Base-by-base conservation (phyloP, 2,329 filamentous ascomycete genomes). In the Cercospora citrullina region DNA sequence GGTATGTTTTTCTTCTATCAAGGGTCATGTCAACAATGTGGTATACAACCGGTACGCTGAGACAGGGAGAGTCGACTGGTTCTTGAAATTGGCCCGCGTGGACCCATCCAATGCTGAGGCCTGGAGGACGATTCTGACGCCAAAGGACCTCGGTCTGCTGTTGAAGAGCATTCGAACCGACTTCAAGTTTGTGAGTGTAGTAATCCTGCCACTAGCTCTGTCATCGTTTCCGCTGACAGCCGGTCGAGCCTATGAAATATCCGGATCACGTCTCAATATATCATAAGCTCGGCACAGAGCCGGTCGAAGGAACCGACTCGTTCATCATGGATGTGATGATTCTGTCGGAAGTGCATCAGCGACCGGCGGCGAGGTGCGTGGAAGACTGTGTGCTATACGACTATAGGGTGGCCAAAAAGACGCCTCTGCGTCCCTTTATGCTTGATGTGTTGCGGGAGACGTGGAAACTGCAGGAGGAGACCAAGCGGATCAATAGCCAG, bases 321-420 rank as follows among this genome's bases (percentile, higher is more conserved):
- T 86, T 94, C 70, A 78, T 86, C 63, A 80, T 89, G 23, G 85
- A 89, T 69, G 87, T 87, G 4, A 72, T 89, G 68, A 87, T 97
- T 60, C 77, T 96, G 16, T 96, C 92, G 0, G 91, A 96, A 77
- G 82, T 84, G 45, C 88, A 92, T 74, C 88, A 89, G 74, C 85
- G 93, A 21, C 83, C 88, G 14, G 91, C 92, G 8, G 93, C 93
- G 3, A 83, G 89, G 53, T 91, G 90, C 66, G 83, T 87, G 30
- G 94, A 97, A 79, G 91, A 94, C 72, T 87, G 92, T 67, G 90
- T 91, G 9, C 83, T 92, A 0, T 96, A 95, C 79, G 90, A 96
- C 80, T 92, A 93, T 78, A 81, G 78, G 31, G 77, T 79, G 28
- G 86, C 81, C 9, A 83, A 81, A 75, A 91, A 90, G 79, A 83